Evolutionary conservation across 352 stramenopile species (phyloP), one percentile per base, ranked within the genome.

Genomic region (Pythium aristosporum): DNA sequence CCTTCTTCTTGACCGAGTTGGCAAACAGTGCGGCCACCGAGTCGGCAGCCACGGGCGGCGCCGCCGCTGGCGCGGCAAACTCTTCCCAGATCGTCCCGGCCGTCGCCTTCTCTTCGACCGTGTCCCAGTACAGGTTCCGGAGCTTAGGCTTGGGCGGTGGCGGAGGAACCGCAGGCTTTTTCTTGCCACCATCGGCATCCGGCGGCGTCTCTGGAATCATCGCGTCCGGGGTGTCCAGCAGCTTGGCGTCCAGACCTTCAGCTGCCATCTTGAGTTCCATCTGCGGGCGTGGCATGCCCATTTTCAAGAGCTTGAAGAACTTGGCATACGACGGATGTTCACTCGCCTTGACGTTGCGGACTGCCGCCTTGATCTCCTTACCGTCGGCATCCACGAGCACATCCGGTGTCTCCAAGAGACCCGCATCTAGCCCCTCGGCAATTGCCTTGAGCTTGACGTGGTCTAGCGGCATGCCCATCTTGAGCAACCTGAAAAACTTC

Each of bases 201-300:
- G 77, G 71, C 16, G 28, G 49, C 2, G 63, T 63, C n/a, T 88
- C 79, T 20, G 77, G 69, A 61, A 94, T 82, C 73, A 91, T 78
- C 16, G 65, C 71, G n/a, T 93, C 85, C 0, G 85, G 87, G 37
- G 73, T 85, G 60, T 98, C 91, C 43, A 94, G 73, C 86, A 99
- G 95, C 72, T 98, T 98, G 77, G 98, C 98, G 80, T 98, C 98
- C 73, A 98, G 98, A 13, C 83, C n/a, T 52, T 92, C 84, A n/a
- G 59, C 79, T n/a, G 75, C 72, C 82, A 93, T 89, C 51, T 90
- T 88, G 11, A 86, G 52, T 60, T 83, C 67, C 4, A 93, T 77
- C 42, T 93, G 82, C 28, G 75, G 56, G 21, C 85, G 68, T 16
- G 84, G 79, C 82, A 91, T 91, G 12, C 82, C 82, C 82, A 91